Percentiles rank a stretch among this genome's conserved stretches.
Evolutionary conservation across 176 grass and related monocot genomes (phyloP).

Genomic region (Melocanna baccifera): DNA sequence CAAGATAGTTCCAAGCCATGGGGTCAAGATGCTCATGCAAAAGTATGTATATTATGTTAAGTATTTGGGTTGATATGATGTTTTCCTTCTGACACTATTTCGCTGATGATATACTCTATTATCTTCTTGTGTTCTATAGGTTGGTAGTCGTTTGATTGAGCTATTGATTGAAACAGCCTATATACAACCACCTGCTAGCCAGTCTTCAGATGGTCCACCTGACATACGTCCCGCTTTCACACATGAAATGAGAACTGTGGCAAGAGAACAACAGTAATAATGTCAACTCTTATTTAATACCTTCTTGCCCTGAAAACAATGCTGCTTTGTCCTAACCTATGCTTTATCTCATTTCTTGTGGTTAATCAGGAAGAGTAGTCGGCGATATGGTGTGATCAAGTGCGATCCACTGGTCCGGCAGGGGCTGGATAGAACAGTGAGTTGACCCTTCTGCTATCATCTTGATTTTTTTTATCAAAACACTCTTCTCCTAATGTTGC

Average conservation of each 20-base stretch:
- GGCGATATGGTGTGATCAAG: slow-evolving; percentile 87
- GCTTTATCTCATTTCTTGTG: slow-evolving; percentile 28
- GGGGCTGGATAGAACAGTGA: slow-evolving; percentile 91
- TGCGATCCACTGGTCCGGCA: slow-evolving; percentile 86
- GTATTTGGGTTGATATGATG: slow-evolving; percentile 12
- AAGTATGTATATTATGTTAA: slow-evolving; percentile 45
- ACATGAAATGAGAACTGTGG: slow-evolving; percentile 53
- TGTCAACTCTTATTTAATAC: slow-evolving; percentile 28
- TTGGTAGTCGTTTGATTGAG: slow-evolving; percentile 95
- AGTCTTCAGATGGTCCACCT: slow-evolving; percentile 73
- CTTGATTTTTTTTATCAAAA: slow-evolving; percentile 31
- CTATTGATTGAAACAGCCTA: slow-evolving; percentile 83
- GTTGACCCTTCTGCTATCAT: slow-evolving; percentile 27
- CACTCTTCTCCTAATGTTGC: slow-evolving; percentile 22
- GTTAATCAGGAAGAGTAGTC: slow-evolving; percentile 55
- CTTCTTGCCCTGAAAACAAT: slow-evolving; percentile 5
- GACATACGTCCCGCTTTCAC: slow-evolving; percentile 93
- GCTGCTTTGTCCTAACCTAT: slow-evolving; percentile 25
- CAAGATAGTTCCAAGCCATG: slow-evolving; percentile 78
- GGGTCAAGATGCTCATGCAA: slow-evolving; percentile 90
- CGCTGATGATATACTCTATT: slow-evolving; percentile 1
- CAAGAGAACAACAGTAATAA: slow-evolving; percentile 62
- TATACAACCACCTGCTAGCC: slow-evolving; percentile 86
- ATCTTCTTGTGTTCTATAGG: slow-evolving; percentile 48
- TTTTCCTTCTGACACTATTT: not conserved